These are phyloP conservation scores for Asterophora lycoperdoides DNA, from an alignment of 768 basidiomycete genomes.

Conservation along the genomic window DNA sequence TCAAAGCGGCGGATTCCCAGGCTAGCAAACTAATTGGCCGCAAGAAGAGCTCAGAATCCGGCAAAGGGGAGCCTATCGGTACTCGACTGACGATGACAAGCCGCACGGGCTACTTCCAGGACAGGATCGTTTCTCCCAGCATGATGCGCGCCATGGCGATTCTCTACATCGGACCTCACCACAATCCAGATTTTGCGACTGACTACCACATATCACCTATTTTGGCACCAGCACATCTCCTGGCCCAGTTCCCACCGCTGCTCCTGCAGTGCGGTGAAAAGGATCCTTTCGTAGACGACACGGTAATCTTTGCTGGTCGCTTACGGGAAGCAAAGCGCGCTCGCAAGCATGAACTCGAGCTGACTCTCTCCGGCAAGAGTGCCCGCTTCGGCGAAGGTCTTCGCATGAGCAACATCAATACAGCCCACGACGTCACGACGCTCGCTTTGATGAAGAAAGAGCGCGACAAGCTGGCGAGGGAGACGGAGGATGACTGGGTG, in stretches of 20 bases:
- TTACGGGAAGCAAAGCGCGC: slow-evolving; percentile 92
- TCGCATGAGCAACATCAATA: slow-evolving; percentile 53
- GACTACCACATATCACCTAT: slow-evolving; percentile 98
- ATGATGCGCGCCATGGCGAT: slow-evolving; percentile 99
- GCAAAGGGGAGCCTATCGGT: slow-evolving; percentile 61
- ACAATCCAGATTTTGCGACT: slow-evolving; percentile 88
- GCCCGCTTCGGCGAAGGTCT: slow-evolving; percentile 58
- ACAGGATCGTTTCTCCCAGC: slow-evolving; percentile 88
- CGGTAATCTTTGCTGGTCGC: slow-evolving; percentile 92
- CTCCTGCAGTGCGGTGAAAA: slow-evolving; percentile 96
- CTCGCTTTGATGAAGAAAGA: slow-evolving; percentile 49
- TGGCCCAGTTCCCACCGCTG: slow-evolving; percentile 92
- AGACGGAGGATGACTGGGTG: slow-evolving; percentile 93
- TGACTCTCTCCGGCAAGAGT: slow-evolving; percentile 56
- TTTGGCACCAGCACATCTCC: slow-evolving; percentile 73
- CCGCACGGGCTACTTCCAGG: slow-evolving; percentile 89
- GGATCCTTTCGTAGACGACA: slow-evolving; percentile 93
- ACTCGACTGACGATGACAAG: slow-evolving; percentile 94
- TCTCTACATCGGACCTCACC: slow-evolving; percentile 90
- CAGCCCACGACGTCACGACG: slow-evolving; percentile 26
- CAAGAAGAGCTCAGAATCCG: slow-evolving; percentile 22
- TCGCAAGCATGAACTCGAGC: slow-evolving; percentile 69
- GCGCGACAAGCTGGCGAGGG: slow-evolving; percentile 52
- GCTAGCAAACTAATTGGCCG: slow-evolving; percentile 33
- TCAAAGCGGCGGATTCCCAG: slow-evolving; percentile 46